These are phyloP conservation scores for Crithidia sp. DNA, from an alignment of 208 protist species.

Conservation along the genomic window DNA sequence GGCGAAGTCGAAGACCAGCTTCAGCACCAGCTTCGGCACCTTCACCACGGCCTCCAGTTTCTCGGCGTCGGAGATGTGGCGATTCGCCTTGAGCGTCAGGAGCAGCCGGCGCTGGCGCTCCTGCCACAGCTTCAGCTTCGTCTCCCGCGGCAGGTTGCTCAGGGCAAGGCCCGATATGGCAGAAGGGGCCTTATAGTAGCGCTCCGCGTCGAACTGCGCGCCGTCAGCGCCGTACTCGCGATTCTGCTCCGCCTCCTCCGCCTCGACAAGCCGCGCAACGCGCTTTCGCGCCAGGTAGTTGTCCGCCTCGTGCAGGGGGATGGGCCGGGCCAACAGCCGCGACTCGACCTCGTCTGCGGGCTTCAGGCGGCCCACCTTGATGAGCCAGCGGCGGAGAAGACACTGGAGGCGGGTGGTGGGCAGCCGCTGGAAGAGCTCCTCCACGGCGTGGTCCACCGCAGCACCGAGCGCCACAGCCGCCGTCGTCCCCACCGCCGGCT, in stretches of 20 bases:
- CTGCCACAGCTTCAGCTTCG: constrained; percentile 75
- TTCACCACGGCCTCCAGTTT: constrained; percentile 59
- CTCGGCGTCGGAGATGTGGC: constrained; percentile 65
- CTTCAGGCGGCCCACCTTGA: constrained; percentile 26
- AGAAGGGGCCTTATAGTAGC: constrained; percentile 45
- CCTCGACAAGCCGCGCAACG: constrained; percentile 28
- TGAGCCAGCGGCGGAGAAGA: constrained; percentile 72
- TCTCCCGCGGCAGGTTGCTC: constrained; percentile 52
- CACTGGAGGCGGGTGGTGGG: constrained; percentile 42
- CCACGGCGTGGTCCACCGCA: constrained; percentile 4
- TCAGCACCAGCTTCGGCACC: constrained; percentile 61
- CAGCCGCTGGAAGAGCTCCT: constrained; percentile 25
- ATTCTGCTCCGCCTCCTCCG: constrained; percentile 26
- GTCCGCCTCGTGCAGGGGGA: constrained; percentile 62
- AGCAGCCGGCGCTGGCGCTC: constrained; percentile 55
- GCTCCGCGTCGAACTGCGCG: constrained; percentile 32
- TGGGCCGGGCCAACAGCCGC: constrained; percentile 48
- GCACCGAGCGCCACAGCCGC: not conserved
- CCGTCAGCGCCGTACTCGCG: constrained; percentile 28
- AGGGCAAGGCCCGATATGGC: constrained; percentile 60
- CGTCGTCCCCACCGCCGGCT: not conserved
- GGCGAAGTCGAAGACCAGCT: constrained; percentile 41
- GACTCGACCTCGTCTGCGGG: constrained; percentile 53
- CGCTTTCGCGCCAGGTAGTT: constrained; percentile 33
- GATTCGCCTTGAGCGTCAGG: constrained; percentile 32